Conservation (phyloP, 768 basidiomycete genomes). For the Erythrobasidium yunnanense region DNA sequence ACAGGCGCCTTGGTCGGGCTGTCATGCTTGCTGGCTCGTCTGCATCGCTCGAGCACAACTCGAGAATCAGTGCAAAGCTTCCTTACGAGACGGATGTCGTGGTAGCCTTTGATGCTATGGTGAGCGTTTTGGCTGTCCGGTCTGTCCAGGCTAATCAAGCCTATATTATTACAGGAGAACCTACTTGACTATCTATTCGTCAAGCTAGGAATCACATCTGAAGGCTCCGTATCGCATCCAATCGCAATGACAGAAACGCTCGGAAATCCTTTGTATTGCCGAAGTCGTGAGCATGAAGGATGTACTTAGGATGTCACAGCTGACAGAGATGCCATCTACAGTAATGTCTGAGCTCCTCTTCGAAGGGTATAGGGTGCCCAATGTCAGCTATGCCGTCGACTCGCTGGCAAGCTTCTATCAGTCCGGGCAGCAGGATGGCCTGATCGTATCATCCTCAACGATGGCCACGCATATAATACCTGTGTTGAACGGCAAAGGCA, state of each 20-base stretch:
- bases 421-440: slow-evolving; percentile 55
- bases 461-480: slow-evolving; percentile 85
- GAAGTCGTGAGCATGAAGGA: slow-evolving; percentile 54
- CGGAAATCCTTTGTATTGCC: slow-evolving; percentile 74
- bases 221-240: slow-evolving; percentile 66
- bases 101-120: slow-evolving; percentile 82
- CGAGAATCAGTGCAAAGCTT: slow-evolving; percentile 62
- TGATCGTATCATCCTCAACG: slow-evolving; percentile 82
- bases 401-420: slow-evolving; percentile 85
- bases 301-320: neutral
- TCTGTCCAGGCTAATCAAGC: neutral
- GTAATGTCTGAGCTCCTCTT: slow-evolving; percentile 95
- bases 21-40: slow-evolving; percentile 80
- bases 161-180: slow-evolving; percentile 57
- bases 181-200: slow-evolving; percentile 85
- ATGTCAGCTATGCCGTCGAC: slow-evolving; percentile 77
- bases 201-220: slow-evolving; percentile 64
- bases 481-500: slow-evolving; percentile 65
- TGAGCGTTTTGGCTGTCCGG: slow-evolving; percentile 41
- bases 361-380: slow-evolving; percentile 77
- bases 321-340: slow-evolving; percentile 39
- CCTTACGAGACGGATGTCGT: slow-evolving; percentile 93
- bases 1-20: slow-evolving; percentile 68
- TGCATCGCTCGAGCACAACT: slow-evolving; percentile 73
- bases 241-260: slow-evolving; percentile 87